Conservation (phyloP, 2,329 filamentous ascomycete genomes). For the Iodosphaeria phyllophila region DNA sequence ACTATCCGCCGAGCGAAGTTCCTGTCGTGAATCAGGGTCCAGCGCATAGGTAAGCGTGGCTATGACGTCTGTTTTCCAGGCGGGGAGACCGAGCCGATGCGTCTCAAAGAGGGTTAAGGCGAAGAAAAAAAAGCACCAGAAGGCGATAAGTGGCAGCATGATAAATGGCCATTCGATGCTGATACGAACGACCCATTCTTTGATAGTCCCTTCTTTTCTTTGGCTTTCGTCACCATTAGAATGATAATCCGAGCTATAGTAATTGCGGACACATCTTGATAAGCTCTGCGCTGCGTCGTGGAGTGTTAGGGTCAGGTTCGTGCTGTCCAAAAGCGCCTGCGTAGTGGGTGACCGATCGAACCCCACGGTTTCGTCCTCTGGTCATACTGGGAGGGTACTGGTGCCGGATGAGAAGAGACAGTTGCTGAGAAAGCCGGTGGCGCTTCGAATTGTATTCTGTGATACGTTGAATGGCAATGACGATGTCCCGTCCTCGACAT, state of each 20-base stretch:
- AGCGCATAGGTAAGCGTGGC: constrained; percentile 7
- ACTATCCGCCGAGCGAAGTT: constrained; percentile 5
- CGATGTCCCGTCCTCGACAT: too few relatives aligned
- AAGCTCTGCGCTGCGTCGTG: not conserved
- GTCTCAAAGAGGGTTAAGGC: constrained; percentile 4
- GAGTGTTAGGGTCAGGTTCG: not conserved
- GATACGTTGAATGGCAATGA: constrained; percentile 2
- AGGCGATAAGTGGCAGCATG: not conserved
- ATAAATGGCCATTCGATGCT: not conserved
- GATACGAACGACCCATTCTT: constrained; percentile 1
- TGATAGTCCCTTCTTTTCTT: not conserved
- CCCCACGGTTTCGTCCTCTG: not conserved
- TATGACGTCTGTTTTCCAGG: constrained; percentile 7
- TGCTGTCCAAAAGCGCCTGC: not conserved
- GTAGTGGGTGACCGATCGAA: constrained; percentile 1
- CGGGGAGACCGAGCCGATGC: constrained; percentile 3
- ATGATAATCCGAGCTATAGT: too few relatives aligned
- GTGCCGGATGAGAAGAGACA: not conserved
- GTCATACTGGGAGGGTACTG: not conserved
- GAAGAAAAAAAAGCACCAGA: not conserved
- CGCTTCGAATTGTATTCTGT: constrained; percentile 1
- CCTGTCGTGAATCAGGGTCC: constrained; percentile 6
- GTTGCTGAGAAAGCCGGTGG: not conserved
- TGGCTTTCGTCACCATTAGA: not conserved
- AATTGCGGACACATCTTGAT: constrained; percentile 1